Percentiles rank a stretch among this genome's conserved stretches.
Conservation (phyloP, 2,329 filamentous ascomycete genomes). For the Botryotinia narcissicola region DNA sequence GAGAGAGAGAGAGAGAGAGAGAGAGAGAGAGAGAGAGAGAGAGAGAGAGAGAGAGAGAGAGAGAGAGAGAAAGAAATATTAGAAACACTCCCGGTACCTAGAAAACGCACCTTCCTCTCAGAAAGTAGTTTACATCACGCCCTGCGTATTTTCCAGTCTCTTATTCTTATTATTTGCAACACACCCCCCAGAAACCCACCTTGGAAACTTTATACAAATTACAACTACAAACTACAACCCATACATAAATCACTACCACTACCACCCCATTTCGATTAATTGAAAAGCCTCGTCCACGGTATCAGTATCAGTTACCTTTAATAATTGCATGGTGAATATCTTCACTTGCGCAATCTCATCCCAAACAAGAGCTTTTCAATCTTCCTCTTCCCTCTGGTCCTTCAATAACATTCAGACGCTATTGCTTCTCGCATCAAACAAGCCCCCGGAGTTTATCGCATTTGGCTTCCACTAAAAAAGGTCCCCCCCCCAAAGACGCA, state of each 20-base stretch:
- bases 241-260: not conserved
- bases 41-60: not conserved
- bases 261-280: not conserved
- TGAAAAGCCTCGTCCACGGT: conserved; percentile 4
- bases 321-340: conserved; percentile 2
- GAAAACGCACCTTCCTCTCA: not conserved
- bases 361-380: not conserved
- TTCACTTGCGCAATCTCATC: conserved; percentile 8
- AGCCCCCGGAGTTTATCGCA: conserved; percentile 8
- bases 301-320: not conserved
- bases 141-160: not conserved
- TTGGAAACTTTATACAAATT: conserved; percentile 11
- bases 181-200: not conserved
- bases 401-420: not conserved
- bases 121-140: conserved; percentile 4
- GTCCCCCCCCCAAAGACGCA: not conserved
- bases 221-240: conserved; percentile 1
- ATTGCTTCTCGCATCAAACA: conserved; percentile 9
- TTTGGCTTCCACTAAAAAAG: conserved; percentile 6
- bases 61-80: not conserved
- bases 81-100: not conserved
- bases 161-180: not conserved
- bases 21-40: not conserved
- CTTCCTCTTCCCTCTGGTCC: not conserved
- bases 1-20: not conserved